A percentile compares a stretch with the other conserved stretches of the same genome.
These are phyloP conservation scores for Xylaria cubensis DNA, from an alignment of 495 filamentous ascomycete species.

Conservation along the genomic window DNA sequence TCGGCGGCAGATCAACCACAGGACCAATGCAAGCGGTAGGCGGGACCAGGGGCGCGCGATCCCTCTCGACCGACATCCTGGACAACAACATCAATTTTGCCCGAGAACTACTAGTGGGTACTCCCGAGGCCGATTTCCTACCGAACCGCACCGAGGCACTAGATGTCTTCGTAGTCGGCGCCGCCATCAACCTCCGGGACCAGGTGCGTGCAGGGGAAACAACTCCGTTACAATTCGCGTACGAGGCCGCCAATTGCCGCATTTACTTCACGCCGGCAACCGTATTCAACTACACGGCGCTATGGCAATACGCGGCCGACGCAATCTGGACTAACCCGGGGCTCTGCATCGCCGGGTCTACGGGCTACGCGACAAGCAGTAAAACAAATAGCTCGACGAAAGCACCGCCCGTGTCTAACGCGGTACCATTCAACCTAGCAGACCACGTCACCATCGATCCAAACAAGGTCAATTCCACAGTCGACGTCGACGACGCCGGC, in stretches of 20 bases:
- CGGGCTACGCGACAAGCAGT: not conserved
- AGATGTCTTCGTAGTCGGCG: conserved; percentile 42
- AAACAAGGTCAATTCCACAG: not conserved
- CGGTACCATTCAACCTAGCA: not conserved
- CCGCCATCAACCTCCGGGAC: conserved; percentile 50
- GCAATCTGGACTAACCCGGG: conserved; percentile 35
- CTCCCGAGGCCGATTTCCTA: conserved; percentile 31
- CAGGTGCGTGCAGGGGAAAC: conserved; percentile 39
- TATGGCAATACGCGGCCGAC: conserved; percentile 50
- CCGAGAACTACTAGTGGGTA: conserved; percentile 32
- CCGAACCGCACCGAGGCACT: conserved; percentile 36
- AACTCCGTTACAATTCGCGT: conserved; percentile 52
- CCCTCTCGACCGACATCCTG: conserved; percentile 28
- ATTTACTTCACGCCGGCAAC: conserved; percentile 55
- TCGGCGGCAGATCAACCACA: conserved; percentile 58
- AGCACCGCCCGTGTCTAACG: not conserved
- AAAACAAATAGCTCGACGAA: not conserved
- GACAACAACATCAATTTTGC: conserved; percentile 42
- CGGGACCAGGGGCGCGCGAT: conserved; percentile 56
- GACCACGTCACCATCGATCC: conserved; percentile 10
- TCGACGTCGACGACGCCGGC: conserved; percentile 7
- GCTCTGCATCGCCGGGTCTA: conserved; percentile 37
- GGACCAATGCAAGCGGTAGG: conserved; percentile 63
- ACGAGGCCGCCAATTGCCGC: conserved; percentile 56
- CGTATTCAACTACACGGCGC: conserved; percentile 47